Conservation (phyloP, 805 yeast genomes). For the Kuraishia piskuri region DNA sequence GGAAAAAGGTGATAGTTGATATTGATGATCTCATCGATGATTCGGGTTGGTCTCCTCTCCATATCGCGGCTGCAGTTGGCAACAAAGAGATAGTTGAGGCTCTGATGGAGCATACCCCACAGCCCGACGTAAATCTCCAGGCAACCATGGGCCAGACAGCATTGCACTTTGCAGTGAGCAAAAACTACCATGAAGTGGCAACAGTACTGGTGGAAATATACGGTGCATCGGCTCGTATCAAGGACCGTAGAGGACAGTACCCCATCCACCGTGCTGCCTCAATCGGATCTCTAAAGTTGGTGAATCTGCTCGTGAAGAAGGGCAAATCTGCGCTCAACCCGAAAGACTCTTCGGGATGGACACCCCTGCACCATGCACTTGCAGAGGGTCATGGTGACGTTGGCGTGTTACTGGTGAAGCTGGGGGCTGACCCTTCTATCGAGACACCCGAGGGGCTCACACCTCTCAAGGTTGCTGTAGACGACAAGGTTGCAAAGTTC, state of each 20-base stretch:
- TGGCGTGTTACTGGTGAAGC: conserved; percentile 49
- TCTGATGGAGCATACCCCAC: conserved; percentile 41
- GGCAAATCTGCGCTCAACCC: conserved; percentile 59
- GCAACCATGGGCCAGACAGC: conserved; percentile 67
- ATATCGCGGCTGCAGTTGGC: conserved; percentile 75
- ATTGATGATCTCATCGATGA: conserved; percentile 63
- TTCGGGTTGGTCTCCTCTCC: conserved; percentile 85
- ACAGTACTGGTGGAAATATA: conserved; percentile 40
- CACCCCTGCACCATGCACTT: conserved; percentile 81
- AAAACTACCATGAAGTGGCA: conserved; percentile 48
- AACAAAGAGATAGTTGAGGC: conserved; percentile 40
- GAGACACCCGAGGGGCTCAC: conserved; percentile 44
- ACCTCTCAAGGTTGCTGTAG: conserved; percentile 46
- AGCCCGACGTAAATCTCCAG: conserved; percentile 51
- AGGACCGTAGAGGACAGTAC: conserved; percentile 57
- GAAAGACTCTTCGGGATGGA: conserved; percentile 70
- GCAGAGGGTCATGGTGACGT: conserved; percentile 86
- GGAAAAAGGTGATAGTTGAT: conserved; percentile 33
- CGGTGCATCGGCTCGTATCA: conserved; percentile 53
- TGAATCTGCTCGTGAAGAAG: conserved; percentile 40
- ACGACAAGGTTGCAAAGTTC: conserved; percentile 37
- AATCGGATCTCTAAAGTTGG: conserved; percentile 53
- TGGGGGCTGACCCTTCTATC: conserved; percentile 56
- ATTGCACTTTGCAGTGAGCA: conserved; percentile 70
- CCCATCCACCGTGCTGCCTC: conserved; percentile 83